Percentiles rank a stretch among this genome's conserved stretches.
phyloP scores from a whole-genome alignment of 306 rosid genomes.

The Citrullus amarus region DNA sequence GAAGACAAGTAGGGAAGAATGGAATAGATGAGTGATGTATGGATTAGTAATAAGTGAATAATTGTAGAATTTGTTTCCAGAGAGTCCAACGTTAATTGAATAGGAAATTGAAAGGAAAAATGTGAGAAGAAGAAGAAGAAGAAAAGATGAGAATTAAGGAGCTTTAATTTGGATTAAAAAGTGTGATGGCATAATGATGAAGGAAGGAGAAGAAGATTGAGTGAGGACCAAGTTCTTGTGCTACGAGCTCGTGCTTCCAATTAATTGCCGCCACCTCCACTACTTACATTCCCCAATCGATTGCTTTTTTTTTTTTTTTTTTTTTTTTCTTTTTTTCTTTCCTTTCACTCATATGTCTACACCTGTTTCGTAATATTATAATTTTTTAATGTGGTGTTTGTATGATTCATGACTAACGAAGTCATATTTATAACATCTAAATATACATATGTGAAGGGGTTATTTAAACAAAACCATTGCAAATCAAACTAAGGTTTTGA shows the following conservation, averaged over 20 bases:
- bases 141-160: no score
- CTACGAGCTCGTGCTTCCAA: background rate
- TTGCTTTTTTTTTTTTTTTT: background rate
- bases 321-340: no score
- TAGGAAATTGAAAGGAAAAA: no score
- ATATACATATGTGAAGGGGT: no score
- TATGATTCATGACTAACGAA: no score
- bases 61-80: no score
- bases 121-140: background rate
- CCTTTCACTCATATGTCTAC: background rate
- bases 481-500: no score
- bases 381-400: background rate
- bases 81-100: no score
- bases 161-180: background rate
- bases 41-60: no score
- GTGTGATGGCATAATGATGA: background rate
- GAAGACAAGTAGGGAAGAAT: background rate
- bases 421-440: background rate
- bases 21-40: no score
- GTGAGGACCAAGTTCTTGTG: background rate
- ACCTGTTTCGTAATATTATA: background rate
- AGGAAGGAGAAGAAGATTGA: background rate
- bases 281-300: background rate
- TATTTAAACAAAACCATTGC: no score
- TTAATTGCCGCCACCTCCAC: background rate